These are phyloP conservation scores for Escallonia herrerae DNA, from an alignment of 129 eudicot species.

Conservation along the genomic window DNA sequence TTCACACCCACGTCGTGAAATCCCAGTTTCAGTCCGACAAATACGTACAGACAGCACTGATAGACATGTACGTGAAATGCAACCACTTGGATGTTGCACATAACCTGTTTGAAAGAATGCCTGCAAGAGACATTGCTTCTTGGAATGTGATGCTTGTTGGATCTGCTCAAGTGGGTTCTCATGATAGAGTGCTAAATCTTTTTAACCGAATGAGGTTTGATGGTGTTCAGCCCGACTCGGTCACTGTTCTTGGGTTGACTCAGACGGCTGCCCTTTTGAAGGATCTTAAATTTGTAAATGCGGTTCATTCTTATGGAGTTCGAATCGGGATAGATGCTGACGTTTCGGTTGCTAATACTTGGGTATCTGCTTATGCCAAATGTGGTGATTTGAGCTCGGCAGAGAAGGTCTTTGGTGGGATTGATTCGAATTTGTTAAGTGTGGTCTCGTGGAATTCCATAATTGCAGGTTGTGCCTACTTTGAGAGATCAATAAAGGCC, in stretches of 20 bases:
- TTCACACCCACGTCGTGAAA: constrained; percentile 55
- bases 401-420: constrained; percentile 48
- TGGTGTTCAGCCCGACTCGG: constrained; percentile 42
- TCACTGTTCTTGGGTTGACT: constrained; percentile 52
- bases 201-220: constrained; percentile 47
- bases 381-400: constrained; percentile 54
- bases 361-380: constrained; percentile 58
- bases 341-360: constrained; percentile 66
- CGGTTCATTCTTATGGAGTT: constrained; percentile 48
- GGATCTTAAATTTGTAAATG: constrained; percentile 30
- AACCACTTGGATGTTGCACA: constrained; percentile 24
- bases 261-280: constrained; percentile 28
- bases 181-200: constrained; percentile 25
- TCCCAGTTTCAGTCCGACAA: constrained; percentile 34
- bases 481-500: constrained; percentile 25
- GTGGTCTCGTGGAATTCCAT: constrained; percentile 77
- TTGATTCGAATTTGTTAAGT: constrained; percentile 23
- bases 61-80: constrained; percentile 69
- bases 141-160: constrained; percentile 76
- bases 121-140: constrained; percentile 49
- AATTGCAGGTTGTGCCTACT: constrained; percentile 54
- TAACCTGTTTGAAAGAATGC: constrained; percentile 59
- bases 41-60: constrained; percentile 60
- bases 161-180: constrained; percentile 41
- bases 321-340: constrained; percentile 37